Percentiles rank a stretch among this genome's conserved stretches.
phyloP scores from a whole-genome alignment of 225 moss, liverwort and hornwort species.

The Bryum argenteum region DNA sequence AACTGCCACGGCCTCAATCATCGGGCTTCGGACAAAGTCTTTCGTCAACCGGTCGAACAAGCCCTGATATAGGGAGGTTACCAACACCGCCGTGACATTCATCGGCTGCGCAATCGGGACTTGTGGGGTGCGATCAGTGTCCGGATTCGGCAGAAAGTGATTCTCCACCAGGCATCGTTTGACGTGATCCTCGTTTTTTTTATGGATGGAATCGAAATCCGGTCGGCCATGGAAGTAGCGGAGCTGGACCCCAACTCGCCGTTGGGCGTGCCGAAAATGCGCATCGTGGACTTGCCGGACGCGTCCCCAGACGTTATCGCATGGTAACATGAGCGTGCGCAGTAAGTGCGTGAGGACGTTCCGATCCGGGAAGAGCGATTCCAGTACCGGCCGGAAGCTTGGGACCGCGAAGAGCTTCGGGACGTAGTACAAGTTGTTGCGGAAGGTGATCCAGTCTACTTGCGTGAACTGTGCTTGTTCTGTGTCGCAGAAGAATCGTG shows the following conservation, averaged over 20 bases:
- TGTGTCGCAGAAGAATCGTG: conserved; percentile 67
- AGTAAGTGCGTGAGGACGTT: conserved; percentile 52
- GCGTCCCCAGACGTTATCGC: conserved; percentile 61
- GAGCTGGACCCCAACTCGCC: conserved; percentile 54
- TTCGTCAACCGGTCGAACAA: conserved; percentile 47
- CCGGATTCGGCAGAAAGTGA: conserved; percentile 25
- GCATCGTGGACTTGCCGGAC: conserved; percentile 55
- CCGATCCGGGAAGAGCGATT: conserved; percentile 54
- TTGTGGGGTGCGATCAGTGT: not conserved
- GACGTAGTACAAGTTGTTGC: conserved; percentile 54
- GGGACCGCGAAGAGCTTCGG: conserved; percentile 70
- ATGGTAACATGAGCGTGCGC: conserved; percentile 60
- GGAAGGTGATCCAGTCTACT: conserved; percentile 59
- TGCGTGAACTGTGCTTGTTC: conserved; percentile 58
- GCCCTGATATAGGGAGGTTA: conserved; percentile 66
- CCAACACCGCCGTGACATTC: conserved; percentile 58
- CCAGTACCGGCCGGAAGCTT: conserved; percentile 41
- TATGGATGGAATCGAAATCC: conserved; percentile 30
- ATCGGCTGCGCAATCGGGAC: conserved; percentile 1
- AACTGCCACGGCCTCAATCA: conserved; percentile 49
- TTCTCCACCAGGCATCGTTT: conserved; percentile 34
- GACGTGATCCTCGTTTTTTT: conserved; percentile 34
- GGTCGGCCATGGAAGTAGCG: conserved; percentile 48
- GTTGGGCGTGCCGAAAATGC: conserved; percentile 49
- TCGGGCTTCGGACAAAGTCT: conserved; percentile 38